Evolutionary conservation across 768 basidiomycete species (phyloP).

Genomic region (Mrakia blollopis): DNA sequence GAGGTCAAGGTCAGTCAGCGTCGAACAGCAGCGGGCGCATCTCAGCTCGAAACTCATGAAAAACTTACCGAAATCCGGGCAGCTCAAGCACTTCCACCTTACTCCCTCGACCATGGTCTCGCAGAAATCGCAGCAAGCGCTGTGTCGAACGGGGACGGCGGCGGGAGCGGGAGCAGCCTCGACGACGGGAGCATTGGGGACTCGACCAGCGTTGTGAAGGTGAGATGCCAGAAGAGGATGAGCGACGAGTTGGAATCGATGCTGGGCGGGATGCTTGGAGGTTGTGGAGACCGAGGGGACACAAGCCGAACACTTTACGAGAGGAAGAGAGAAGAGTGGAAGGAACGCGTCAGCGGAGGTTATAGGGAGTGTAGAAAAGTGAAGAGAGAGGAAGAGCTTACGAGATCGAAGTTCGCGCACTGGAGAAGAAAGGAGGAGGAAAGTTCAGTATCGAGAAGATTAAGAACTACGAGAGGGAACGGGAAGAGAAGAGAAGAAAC

Average conservation of each 20-base stretch:
- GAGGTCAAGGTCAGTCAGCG: neutral
- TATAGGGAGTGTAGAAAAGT: neutral
- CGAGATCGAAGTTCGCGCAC: conserved; percentile 38
- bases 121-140: conserved; percentile 71
- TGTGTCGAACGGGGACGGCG: conserved; percentile 47
- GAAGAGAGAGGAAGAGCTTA: neutral
- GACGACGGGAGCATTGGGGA: neutral
- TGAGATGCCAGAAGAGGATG: neutral
- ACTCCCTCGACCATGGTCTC: conserved; percentile 63
- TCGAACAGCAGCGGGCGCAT: too few relatives aligned
- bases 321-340: neutral
- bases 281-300: neutral
- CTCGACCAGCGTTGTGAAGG: neutral
- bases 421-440: neutral
- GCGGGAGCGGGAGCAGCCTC: neutral
- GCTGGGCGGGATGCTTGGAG: neutral
- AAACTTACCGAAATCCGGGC: conserved; percentile 61
- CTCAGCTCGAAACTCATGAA: neutral
- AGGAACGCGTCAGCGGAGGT: neutral
- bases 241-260: conserved; percentile 7
- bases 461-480: neutral
- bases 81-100: conserved; percentile 66
- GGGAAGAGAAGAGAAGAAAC: neutral
- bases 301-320: conserved; percentile 7
- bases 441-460: neutral